These are phyloP conservation scores for Boletus edulis DNA, from an alignment of 768 basidiomycete genomes.

Conservation along the genomic window DNA sequence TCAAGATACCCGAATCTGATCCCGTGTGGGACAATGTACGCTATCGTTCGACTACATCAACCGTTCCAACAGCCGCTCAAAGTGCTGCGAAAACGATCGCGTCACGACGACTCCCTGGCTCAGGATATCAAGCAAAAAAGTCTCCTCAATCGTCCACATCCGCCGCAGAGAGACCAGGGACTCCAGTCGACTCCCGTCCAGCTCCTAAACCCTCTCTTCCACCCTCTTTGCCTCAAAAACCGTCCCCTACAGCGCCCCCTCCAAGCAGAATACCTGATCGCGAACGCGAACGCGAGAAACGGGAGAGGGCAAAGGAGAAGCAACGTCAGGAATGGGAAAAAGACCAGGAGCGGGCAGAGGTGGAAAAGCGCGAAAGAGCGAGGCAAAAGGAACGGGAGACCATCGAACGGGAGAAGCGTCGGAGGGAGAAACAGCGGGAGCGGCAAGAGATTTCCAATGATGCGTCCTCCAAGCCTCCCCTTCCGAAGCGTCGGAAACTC, in stretches of 20 bases:
- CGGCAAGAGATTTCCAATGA: constrained; percentile 32
- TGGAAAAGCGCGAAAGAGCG: constrained; percentile 21
- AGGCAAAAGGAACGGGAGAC: constrained; percentile 21
- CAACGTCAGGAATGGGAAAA: constrained; percentile 23
- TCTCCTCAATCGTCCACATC: constrained; percentile 22
- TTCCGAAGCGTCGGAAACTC: constrained; percentile 43
- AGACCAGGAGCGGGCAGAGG: constrained; percentile 15
- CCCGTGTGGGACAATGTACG: constrained; percentile 59
- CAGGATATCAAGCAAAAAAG: constrained; percentile 45
- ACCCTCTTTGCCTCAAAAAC: constrained; percentile 34
- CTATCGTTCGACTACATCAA: constrained; percentile 25
- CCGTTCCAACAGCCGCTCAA: constrained; percentile 20
- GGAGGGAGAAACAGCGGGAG: constrained; percentile 21
- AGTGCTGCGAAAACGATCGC: constrained; percentile 18
- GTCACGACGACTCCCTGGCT: constrained; percentile 43
- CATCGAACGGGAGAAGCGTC: constrained; percentile 25
- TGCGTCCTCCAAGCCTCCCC: constrained; percentile 7
- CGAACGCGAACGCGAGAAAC: constrained; percentile 27
- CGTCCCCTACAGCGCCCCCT: constrained; percentile 25
- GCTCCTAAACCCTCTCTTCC: constrained; percentile 26
- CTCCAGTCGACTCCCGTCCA: constrained; percentile 28
- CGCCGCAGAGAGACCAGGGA: constrained; percentile 23
- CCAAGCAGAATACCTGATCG: constrained; percentile 28
- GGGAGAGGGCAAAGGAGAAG: constrained; percentile 21
- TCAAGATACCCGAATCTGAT: constrained; percentile 60